A percentile compares a stretch with the other conserved stretches of the same genome.
These are phyloP conservation scores for Ustilago xerochloae DNA, from an alignment of 1,284 basidiomycete species.

Conservation along the genomic window DNA sequence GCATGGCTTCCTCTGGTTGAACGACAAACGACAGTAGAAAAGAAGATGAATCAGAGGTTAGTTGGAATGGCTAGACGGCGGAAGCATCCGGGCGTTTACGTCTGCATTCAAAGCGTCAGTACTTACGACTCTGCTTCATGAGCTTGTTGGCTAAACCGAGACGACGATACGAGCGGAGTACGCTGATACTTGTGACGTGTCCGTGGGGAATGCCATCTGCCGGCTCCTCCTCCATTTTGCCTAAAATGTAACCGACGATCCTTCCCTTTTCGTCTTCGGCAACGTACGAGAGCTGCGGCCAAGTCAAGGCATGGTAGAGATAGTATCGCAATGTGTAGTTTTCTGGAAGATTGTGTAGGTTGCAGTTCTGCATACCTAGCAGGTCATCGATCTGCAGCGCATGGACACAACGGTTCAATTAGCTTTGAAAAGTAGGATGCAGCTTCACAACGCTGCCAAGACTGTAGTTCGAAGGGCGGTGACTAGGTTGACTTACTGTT, in stretches of 20 bases:
- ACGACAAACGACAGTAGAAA: background rate
- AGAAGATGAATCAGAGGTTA: background rate
- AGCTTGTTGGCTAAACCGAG: constrained; percentile 66
- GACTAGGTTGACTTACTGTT: constrained; percentile 16
- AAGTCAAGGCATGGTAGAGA: constrained; percentile 86
- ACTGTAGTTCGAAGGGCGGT: no score
- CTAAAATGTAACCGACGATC: constrained; percentile 92
- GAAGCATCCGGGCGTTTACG: background rate
- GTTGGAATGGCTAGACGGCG: background rate
- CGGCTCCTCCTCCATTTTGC: constrained; percentile 78
- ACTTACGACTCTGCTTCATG: constrained; percentile 67
- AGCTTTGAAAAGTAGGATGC: no score
- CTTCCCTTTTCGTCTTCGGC: constrained; percentile 88
- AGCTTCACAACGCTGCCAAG: no score
- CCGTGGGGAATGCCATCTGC: constrained; percentile 66
- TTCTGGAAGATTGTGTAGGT: constrained; percentile 67
- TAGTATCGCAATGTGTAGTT: constrained; percentile 70
- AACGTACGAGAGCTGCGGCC: constrained; percentile 94
- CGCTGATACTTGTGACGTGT: constrained; percentile 67
- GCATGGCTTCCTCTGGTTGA: constrained; percentile 63
- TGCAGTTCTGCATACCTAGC: constrained; percentile 67
- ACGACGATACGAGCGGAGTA: constrained; percentile 63
- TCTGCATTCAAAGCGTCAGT: no score
- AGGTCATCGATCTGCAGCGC: constrained; percentile 58
- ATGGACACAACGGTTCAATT: background rate